Evolutionary conservation across 2,329 filamentous ascomycete species (phyloP).

Genomic region (Botrytis galanthina): DNA sequence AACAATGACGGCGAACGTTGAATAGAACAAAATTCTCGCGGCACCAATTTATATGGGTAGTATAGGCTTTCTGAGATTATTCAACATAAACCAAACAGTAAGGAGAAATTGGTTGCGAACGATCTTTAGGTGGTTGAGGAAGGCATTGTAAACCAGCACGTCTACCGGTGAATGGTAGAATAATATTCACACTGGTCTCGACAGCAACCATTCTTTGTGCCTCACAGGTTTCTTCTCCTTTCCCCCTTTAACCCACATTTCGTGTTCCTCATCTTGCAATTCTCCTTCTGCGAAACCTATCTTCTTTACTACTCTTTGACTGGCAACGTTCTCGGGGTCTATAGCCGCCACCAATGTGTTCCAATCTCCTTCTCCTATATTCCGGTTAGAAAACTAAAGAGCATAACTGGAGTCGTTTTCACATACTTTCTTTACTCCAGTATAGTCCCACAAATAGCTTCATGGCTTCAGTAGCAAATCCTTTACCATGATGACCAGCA

Average conservation of each 20-base stretch:
- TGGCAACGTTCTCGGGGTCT: conserved; percentile 29
- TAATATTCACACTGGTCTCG: not conserved
- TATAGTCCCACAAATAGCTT: conserved; percentile 22
- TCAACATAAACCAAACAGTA: not conserved
- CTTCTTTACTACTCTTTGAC: conserved; percentile 28
- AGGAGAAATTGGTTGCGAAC: not conserved
- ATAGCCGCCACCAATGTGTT: conserved; percentile 21
- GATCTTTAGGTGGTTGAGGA: not conserved
- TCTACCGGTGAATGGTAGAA: not conserved
- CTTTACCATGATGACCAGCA: conserved; percentile 23
- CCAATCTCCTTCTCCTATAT: conserved; percentile 17
- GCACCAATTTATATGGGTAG: not conserved
- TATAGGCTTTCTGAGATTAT: not conserved
- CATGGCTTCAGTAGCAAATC: conserved; percentile 29
- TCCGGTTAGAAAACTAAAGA: not conserved
- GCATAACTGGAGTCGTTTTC: not conserved
- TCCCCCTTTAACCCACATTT: not conserved
- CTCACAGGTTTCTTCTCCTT: conserved; percentile 5
- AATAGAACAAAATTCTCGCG: not conserved
- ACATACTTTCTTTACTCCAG: conserved; percentile 18
- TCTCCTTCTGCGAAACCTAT: conserved; percentile 27
- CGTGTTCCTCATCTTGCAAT: conserved; percentile 19
- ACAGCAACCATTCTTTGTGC: conserved; percentile 15
- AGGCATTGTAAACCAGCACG: not conserved
- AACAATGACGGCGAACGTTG: not conserved